These are phyloP conservation scores for Sarcomyxa edulis DNA, from an alignment of 768 basidiomycete species.

Conservation along the genomic window DNA sequence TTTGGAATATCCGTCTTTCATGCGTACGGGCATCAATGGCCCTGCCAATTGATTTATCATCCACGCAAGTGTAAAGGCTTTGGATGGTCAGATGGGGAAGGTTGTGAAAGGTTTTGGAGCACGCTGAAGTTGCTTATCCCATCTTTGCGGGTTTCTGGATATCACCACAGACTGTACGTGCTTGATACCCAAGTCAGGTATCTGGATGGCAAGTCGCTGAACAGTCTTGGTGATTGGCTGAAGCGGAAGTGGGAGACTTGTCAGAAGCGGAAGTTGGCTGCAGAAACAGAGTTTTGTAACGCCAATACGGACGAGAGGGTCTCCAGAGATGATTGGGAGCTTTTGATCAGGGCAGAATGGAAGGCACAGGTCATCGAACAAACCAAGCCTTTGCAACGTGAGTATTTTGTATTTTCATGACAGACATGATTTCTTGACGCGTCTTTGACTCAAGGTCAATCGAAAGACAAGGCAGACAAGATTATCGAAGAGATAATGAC, in stretches of 20 bases:
- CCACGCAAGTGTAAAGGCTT: conserved; percentile 26
- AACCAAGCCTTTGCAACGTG: conserved; percentile 3
- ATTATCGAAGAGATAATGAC: conserved; percentile 4
- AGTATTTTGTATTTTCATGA: no score
- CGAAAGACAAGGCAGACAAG: conserved; percentile 3
- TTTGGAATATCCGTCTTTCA: conserved; percentile 1
- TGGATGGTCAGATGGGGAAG: conserved; percentile 22
- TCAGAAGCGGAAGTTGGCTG: background rate
- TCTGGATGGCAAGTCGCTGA: background rate
- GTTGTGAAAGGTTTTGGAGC: conserved; percentile 28
- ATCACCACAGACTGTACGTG: conserved; percentile 1
- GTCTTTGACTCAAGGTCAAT: no score
- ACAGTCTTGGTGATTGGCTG: conserved; percentile 4
- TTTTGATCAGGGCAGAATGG: conserved; percentile 4
- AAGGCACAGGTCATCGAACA: conserved; percentile 3
- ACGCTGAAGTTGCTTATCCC: conserved; percentile 7
- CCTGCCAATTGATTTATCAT: conserved; percentile 30
- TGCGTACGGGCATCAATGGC: conserved; percentile 33
- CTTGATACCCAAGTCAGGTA: conserved; percentile 6
- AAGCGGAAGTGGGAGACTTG: background rate
- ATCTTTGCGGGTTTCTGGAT: background rate
- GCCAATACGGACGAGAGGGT: no score
- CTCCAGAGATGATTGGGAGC: background rate
- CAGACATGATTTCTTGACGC: no score
- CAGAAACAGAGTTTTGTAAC: background rate